phyloP scores from a whole-genome alignment of 768 basidiomycete genomes.

The Tephrocybe sp. region DNA sequence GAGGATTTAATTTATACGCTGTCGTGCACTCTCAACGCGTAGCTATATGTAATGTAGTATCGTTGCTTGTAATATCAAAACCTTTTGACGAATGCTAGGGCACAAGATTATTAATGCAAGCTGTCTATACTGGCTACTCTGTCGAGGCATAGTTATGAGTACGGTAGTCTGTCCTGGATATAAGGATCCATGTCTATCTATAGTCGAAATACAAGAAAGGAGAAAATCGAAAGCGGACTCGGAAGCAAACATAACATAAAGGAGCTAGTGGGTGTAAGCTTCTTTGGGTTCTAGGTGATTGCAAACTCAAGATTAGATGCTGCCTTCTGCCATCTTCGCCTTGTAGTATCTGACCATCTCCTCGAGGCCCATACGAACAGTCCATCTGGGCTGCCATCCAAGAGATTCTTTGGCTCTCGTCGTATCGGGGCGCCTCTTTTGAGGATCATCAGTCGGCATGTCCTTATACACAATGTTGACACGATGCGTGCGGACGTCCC shows the following conservation, averaged over 20 bases:
- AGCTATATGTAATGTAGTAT: background rate
- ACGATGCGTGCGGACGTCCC: slow-evolving; percentile 44
- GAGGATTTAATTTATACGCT: background rate
- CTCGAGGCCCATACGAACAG: slow-evolving; percentile 87
- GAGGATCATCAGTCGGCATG: slow-evolving; percentile 91
- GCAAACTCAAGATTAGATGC: slow-evolving; percentile 45
- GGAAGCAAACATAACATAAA: background rate
- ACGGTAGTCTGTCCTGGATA: background rate
- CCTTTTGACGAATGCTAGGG: too few relatives aligned
- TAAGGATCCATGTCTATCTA: background rate
- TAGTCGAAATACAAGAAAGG: background rate
- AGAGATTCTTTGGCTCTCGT: slow-evolving; percentile 82
- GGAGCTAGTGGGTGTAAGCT: too few relatives aligned
- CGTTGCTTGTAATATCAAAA: background rate
- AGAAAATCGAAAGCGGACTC: background rate
- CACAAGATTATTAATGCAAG: too few relatives aligned
- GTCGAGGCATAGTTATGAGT: too few relatives aligned
- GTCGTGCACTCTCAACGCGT: background rate
- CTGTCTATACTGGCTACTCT: too few relatives aligned
- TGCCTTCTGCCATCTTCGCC: slow-evolving; percentile 83
- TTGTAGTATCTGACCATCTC: slow-evolving; percentile 96
- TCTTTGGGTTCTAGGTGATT: too few relatives aligned
- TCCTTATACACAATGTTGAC: slow-evolving; percentile 74
- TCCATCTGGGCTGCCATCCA: slow-evolving; percentile 92
- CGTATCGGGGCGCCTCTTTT: slow-evolving; percentile 91